phyloP scores from a whole-genome alignment of 768 basidiomycete species.

The Tylopilus sp. region DNA sequence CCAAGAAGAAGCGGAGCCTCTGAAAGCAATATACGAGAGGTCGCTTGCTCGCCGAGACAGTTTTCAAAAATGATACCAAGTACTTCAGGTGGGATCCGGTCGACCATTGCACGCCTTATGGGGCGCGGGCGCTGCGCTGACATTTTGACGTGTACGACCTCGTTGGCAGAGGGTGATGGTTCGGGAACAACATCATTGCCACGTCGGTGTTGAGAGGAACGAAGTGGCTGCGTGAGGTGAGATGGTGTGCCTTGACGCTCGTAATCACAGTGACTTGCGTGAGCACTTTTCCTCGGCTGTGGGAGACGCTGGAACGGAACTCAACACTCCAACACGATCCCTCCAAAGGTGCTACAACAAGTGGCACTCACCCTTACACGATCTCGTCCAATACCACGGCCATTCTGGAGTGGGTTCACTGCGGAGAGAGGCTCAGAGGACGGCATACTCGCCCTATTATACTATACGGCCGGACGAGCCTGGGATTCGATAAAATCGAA shows the following conservation, averaged over 20 bases:
- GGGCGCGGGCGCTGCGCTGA: neutral
- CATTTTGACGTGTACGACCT: neutral
- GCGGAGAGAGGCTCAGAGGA: neutral
- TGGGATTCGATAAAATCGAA: neutral
- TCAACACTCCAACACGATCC: conserved; percentile 1
- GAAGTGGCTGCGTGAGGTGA: neutral
- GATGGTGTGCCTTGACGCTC: neutral
- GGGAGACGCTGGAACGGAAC: neutral
- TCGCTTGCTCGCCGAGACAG: conserved; percentile 8
- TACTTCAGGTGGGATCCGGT: conserved; percentile 37
- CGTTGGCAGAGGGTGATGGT: neutral
- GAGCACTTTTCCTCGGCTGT: neutral
- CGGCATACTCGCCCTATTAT: neutral
- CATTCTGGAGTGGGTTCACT: neutral
- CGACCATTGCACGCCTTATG: neutral
- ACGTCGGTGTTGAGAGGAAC: neutral
- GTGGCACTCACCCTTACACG: conserved; percentile 9
- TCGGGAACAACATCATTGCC: neutral
- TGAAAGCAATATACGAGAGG: conserved; percentile 1
- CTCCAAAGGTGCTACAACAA: neutral
- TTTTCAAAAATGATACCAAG: conserved; percentile 27
- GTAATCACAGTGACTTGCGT: neutral
- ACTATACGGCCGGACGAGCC: neutral
- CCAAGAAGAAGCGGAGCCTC: conserved; percentile 25
- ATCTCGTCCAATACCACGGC: neutral